phyloP scores from a whole-genome alignment of 192 early-diverging fungal species.

The Funneliformis mosseae region DNA sequence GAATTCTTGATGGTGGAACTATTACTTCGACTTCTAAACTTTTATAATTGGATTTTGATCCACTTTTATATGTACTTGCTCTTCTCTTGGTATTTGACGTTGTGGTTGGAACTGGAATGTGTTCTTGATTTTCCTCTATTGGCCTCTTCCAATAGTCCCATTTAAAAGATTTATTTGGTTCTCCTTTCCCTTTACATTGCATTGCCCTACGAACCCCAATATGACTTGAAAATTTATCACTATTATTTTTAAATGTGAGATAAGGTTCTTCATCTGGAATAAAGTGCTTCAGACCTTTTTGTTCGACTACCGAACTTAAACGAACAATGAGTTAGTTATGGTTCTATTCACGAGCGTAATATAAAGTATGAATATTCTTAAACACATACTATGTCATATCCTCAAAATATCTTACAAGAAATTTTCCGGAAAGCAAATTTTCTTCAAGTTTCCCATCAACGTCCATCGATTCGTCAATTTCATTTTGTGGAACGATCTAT shows the following conservation, averaged over 20 bases:
- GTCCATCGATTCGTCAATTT: slow-evolving; percentile 22
- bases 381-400: slow-evolving; percentile 12
- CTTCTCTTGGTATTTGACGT: background rate
- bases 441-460: slow-evolving; percentile 24
- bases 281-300: slow-evolving; percentile 7
- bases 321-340: background rate
- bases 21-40: background rate
- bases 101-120: background rate
- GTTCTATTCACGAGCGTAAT: background rate
- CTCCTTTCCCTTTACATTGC: background rate
- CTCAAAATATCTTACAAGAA: slow-evolving; percentile 26
- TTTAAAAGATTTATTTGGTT: slow-evolving; percentile 11
- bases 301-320: background rate
- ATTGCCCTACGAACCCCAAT: slow-evolving; percentile 19
- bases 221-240: slow-evolving; percentile 8
- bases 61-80: background rate
- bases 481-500: slow-evolving; percentile 1
- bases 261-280: background rate
- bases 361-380: background rate
- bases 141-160: slow-evolving; percentile 22
- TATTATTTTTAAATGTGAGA: background rate
- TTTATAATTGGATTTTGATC: background rate
- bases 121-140: background rate
- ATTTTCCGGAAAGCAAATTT: slow-evolving; percentile 11
- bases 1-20: no score